Evolutionary conservation across 139 green algal species (phyloP).

Genomic region (Deuterostichococcus epilithicus): DNA sequence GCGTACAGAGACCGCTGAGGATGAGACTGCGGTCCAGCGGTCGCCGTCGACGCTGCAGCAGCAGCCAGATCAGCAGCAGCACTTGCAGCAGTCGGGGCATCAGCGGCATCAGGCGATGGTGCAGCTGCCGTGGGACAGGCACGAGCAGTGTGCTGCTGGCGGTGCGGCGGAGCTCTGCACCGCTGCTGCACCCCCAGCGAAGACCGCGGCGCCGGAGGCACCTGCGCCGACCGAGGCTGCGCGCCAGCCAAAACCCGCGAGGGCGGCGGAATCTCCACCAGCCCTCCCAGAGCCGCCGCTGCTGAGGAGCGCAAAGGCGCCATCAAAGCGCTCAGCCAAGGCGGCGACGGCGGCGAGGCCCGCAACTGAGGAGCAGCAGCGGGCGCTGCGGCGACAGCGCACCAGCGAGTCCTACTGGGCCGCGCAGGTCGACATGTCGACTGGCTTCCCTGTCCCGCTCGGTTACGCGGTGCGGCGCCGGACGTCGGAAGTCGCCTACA

Average conservation of each 20-base stretch:
- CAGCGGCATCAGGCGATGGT: too few relatives aligned
- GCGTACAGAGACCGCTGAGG: background rate
- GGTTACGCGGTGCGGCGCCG: background rate
- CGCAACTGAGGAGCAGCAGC: background rate
- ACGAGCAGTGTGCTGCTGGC: background rate
- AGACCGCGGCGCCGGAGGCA: too few relatives aligned
- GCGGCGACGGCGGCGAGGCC: background rate
- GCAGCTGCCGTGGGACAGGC: background rate
- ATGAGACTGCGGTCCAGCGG: background rate
- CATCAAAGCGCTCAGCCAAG: too few relatives aligned
- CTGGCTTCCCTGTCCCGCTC: conserved; percentile 16
- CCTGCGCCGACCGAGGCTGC: too few relatives aligned
- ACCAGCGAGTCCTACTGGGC: background rate
- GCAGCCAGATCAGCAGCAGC: background rate
- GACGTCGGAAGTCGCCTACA: too few relatives aligned
- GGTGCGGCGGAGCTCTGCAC: background rate
- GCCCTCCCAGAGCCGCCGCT: too few relatives aligned
- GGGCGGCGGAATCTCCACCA: too few relatives aligned
- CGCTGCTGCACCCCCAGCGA: background rate
- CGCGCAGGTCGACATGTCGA: conserved; percentile 4
- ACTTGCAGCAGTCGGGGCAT: too few relatives aligned
- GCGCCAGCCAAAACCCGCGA: too few relatives aligned
- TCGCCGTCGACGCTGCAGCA: too few relatives aligned
- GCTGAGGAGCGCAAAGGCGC: too few relatives aligned
- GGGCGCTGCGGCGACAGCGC: background rate